Percentiles rank a stretch among this genome's conserved stretches.
These are phyloP conservation scores for Hyaloscypha finlandica DNA, from an alignment of 495 filamentous ascomycete genomes.

Conservation along the genomic window DNA sequence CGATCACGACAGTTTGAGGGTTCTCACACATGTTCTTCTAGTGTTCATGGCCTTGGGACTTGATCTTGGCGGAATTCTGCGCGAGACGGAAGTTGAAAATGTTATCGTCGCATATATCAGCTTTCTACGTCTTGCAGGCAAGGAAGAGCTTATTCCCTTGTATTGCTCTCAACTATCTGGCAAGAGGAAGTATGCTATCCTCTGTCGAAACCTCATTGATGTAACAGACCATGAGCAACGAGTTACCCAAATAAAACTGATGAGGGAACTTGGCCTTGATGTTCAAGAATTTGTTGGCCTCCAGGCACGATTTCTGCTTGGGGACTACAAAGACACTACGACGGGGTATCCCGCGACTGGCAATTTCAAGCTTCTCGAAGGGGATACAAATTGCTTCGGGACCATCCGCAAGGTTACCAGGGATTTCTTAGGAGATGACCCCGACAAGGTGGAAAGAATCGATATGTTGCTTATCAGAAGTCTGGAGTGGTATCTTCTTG, in stretches of 20 bases:
- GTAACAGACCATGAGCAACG: constrained; percentile 47
- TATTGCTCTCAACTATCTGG: constrained; percentile 78
- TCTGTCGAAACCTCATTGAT: constrained; percentile 59
- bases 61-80: constrained; percentile 36
- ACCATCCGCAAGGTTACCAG: constrained; percentile 48
- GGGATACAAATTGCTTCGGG: constrained; percentile 29
- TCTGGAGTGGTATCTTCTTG: constrained; percentile 80
- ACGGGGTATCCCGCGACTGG: constrained; percentile 37
- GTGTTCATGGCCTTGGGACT: constrained; percentile 45
- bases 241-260: constrained; percentile 62
- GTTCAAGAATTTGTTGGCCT: constrained; percentile 48
- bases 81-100: constrained; percentile 49
- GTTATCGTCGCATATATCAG: constrained; percentile 81
- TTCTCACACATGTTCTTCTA: constrained; percentile 62
- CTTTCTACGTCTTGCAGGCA: constrained; percentile 65
- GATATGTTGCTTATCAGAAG: constrained; percentile 76
- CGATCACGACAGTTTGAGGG: constrained; percentile 59
- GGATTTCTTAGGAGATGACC: constrained; percentile 65
- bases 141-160: constrained; percentile 76
- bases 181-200: constrained; percentile 45
- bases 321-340: constrained; percentile 40
- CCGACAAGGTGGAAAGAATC: constrained; percentile 58
- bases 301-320: constrained; percentile 58
- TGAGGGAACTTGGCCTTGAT: constrained; percentile 55
- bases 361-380: constrained; percentile 52